A percentile compares a stretch with the other conserved stretches of the same genome.
phyloP scores from a whole-genome alignment of 1,284 basidiomycete species.

The Naganishia liquefaciens region DNA sequence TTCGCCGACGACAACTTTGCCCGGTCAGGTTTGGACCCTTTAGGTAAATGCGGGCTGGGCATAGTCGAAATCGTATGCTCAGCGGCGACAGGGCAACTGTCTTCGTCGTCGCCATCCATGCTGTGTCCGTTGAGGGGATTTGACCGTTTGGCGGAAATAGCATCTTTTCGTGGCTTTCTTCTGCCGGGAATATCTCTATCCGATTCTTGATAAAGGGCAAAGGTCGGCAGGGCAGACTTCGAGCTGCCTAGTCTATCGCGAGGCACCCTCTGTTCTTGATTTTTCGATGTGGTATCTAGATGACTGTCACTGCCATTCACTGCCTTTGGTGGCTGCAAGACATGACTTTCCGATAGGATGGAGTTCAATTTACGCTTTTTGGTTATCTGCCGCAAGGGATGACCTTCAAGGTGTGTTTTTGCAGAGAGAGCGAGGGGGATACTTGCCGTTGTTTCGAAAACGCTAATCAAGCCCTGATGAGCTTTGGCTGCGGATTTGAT shows the following conservation, averaged over 20 bases:
- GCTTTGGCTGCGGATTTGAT: no score
- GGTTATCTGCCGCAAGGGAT: neutral
- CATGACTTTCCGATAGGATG: neutral
- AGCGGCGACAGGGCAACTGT: neutral
- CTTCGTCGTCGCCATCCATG: slow-evolving; percentile 17
- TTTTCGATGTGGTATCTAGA: no score
- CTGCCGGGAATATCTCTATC: neutral
- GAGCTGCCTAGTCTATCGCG: neutral
- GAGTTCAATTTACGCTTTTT: slow-evolving; percentile 3
- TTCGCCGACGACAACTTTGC: no score
- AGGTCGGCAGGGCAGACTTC: neutral
- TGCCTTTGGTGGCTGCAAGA: neutral
- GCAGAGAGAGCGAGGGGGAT: no score
- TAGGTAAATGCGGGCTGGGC: no score
- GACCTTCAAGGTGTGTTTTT: no score
- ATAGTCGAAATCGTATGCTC: neutral
- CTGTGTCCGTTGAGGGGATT: neutral
- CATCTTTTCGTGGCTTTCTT: no score
- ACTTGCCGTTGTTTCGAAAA: no score
- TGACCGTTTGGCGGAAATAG: no score
- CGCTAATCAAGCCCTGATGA: no score
- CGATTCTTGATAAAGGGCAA: neutral
- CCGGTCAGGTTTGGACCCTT: no score
- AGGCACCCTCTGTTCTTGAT: no score
- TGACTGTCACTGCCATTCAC: neutral